Evolutionary conservation across 768 basidiomycete genomes (phyloP).

Genomic region (Mycena leptocephala): DNA sequence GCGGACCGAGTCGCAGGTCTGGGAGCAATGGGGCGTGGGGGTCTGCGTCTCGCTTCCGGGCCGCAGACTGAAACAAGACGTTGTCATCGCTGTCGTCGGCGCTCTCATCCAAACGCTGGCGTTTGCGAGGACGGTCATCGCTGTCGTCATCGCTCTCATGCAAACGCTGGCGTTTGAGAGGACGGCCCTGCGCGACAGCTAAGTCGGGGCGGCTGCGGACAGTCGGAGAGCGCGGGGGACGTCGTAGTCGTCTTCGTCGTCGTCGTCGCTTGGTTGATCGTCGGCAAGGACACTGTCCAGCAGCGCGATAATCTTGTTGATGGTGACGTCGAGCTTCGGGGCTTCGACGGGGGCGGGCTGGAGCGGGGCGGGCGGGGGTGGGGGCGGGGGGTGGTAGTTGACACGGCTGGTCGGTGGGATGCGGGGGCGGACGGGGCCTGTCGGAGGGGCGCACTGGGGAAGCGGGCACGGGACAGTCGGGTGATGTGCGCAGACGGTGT

Average conservation of each 20-base stretch:
- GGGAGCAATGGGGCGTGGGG: conserved; percentile 34
- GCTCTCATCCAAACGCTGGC: no score
- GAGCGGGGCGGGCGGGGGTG: conserved; percentile 29
- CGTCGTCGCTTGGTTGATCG: conserved; percentile 50
- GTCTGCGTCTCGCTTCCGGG: conserved; percentile 36
- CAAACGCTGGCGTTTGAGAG: conserved; percentile 48
- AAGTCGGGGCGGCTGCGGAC: conserved; percentile 23
- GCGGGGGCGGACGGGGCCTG: conserved; percentile 46
- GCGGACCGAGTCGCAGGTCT: no score
- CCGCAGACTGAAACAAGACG: no score
- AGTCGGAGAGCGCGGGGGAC: conserved; percentile 27
- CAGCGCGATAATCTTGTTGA: conserved; percentile 70
- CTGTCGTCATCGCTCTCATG: conserved; percentile 39
- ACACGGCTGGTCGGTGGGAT: conserved; percentile 60
- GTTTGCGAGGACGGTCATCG: no score
- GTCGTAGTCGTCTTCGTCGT: conserved; percentile 42
- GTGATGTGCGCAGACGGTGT: conserved; percentile 82
- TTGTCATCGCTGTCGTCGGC: conserved; percentile 47
- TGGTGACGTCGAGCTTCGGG: conserved; percentile 66
- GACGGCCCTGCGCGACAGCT: background rate
- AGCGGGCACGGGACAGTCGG: conserved; percentile 51
- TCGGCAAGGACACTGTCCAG: conserved; percentile 49
- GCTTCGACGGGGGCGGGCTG: conserved; percentile 30
- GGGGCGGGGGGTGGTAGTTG: conserved; percentile 53
- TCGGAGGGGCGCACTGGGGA: conserved; percentile 48